These are phyloP conservation scores for Xylaria acuta DNA, from an alignment of 495 filamentous ascomycete genomes.

Conservation along the genomic window DNA sequence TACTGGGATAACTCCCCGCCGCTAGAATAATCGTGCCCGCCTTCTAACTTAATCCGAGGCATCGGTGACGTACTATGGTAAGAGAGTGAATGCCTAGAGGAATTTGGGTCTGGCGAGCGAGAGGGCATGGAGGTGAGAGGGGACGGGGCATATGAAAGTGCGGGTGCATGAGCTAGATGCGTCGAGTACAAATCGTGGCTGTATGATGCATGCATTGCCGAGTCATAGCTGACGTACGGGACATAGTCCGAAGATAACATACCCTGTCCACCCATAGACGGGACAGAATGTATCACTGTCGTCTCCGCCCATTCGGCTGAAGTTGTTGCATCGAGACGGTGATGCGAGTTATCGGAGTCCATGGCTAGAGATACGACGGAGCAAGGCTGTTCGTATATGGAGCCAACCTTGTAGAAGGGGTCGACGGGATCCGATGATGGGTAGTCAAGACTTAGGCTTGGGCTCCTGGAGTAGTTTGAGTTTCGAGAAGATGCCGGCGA, in stretches of 20 bases:
- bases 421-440: constrained; percentile 51
- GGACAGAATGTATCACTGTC: constrained; percentile 45
- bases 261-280: constrained; percentile 50
- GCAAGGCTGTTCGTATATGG: constrained; percentile 52
- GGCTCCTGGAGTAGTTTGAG: constrained; percentile 56
- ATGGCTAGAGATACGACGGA: constrained; percentile 47
- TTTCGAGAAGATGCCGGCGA: constrained; percentile 55
- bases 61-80: constrained; percentile 50
- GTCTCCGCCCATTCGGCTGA: constrained; percentile 51
- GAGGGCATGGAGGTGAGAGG: constrained; percentile 49
- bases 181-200: constrained; percentile 56
- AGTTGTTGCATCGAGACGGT: constrained; percentile 51
- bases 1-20: constrained; percentile 53
- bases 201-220: constrained; percentile 46
- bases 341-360: constrained; percentile 49
- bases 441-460: constrained; percentile 54
- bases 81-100: constrained; percentile 43
- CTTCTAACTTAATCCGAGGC: constrained; percentile 61
- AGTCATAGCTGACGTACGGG: constrained; percentile 55
- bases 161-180: constrained; percentile 46
- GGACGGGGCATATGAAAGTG: constrained; percentile 45
- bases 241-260: constrained; percentile 61
- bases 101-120: constrained; percentile 47
- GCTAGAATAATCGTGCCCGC: constrained; percentile 45
- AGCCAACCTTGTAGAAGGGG: constrained; percentile 55